A percentile compares a stretch with the other conserved stretches of the same genome.
These are phyloP conservation scores for Lichtheimia corymbifera DNA, from an alignment of 371 early-diverging fungal genomes.

Conservation along the genomic window DNA sequence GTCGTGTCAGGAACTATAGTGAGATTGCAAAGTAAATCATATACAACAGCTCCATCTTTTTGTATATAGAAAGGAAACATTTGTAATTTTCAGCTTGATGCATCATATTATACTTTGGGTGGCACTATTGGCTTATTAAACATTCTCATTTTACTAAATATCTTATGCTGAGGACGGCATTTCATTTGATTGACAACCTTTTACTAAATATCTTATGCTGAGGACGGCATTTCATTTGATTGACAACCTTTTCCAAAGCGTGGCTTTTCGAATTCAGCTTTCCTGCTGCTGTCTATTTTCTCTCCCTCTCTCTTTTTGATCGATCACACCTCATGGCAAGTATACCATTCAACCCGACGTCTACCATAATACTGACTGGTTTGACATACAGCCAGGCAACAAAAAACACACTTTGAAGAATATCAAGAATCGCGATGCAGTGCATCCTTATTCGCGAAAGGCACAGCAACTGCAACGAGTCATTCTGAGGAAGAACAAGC, in stretches of 20 bases:
- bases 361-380: not conserved
- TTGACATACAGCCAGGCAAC: slow-evolving; percentile 42
- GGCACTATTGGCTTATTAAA: too few relatives aligned
- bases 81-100: too few relatives aligned
- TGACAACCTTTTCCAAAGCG: not conserved
- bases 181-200: too few relatives aligned
- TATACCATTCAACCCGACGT: not conserved
- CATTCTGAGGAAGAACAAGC: slow-evolving; percentile 52
- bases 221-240: too few relatives aligned
- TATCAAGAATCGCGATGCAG: slow-evolving; percentile 62
- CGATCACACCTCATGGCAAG: slow-evolving; percentile 1
- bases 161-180: too few relatives aligned
- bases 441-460: slow-evolving; percentile 66
- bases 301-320: not conserved
- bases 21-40: slow-evolving; percentile 7
- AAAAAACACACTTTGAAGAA: slow-evolving; percentile 61
- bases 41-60: not conserved
- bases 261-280: slow-evolving; percentile 1
- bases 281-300: not conserved
- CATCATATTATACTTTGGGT: too few relatives aligned
- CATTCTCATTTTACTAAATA: too few relatives aligned
- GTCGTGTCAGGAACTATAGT: slow-evolving; percentile 36
- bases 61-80: not conserved
- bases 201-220: too few relatives aligned
- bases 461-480: slow-evolving; percentile 59